Percentiles rank a stretch among this genome's conserved stretches.
Evolutionary conservation across 495 filamentous ascomycete genomes (phyloP).

Genomic region (Bacidia gigantensis): DNA sequence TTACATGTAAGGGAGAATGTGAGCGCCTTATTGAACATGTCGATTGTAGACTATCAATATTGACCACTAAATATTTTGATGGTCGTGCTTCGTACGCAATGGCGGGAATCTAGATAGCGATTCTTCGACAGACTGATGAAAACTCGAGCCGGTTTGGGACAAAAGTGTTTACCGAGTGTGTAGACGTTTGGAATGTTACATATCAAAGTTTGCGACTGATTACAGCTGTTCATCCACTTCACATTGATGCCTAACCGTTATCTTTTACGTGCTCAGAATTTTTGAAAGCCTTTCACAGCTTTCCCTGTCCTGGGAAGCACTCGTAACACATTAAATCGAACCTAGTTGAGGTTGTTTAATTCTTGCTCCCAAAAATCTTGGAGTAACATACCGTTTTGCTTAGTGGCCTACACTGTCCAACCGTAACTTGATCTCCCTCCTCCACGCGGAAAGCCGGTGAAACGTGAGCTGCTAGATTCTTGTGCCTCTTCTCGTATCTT

Average conservation of each 20-base stretch:
- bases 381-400: conserved; percentile 89
- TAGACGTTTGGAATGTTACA: no score
- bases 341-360: conserved; percentile 33
- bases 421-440: conserved; percentile 97
- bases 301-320: conserved; percentile 94
- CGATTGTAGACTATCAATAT: no score
- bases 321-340: conserved; percentile 98
- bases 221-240: no score
- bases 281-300: conserved; percentile 90
- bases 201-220: no score
- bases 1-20: no score
- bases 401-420: conserved; percentile 96
- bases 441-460: conserved; percentile 99
- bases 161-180: neutral
- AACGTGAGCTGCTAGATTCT: conserved; percentile 97
- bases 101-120: neutral
- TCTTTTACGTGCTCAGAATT: conserved; percentile 63
- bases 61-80: no score
- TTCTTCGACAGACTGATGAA: no score
- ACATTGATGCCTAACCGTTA: no score
- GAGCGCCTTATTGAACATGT: no score
- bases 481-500: conserved; percentile 99
- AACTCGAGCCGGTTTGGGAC: no score
- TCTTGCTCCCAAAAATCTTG: neutral
- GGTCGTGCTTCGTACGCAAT: no score